Percentiles rank a stretch among this genome's conserved stretches.
phyloP scores from a whole-genome alignment of 108 stramenopile genomes.

The Cylindrotheca fusiformis region DNA sequence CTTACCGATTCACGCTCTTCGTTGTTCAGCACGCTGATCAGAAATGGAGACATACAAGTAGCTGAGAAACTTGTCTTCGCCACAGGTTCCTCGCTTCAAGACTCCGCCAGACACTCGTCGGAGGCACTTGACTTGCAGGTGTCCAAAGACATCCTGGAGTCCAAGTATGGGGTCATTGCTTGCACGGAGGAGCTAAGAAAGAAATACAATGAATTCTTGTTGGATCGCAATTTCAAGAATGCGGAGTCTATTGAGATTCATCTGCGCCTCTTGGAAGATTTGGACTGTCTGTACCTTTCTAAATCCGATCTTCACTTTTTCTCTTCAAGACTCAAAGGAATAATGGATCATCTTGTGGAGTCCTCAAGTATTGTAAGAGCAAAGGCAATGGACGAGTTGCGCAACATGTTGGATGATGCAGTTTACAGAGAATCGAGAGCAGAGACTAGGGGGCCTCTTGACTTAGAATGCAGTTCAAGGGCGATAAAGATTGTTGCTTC shows the following conservation, averaged over 20 bases:
- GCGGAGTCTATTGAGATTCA: background rate
- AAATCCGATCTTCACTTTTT: background rate
- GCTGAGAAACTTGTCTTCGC: background rate
- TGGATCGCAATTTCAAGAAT: background rate
- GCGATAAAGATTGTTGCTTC: too few species aligned
- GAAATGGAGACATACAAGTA: background rate
- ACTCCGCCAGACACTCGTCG: background rate
- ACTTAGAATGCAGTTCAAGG: too few species aligned
- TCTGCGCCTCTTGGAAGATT: background rate
- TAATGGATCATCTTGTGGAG: background rate
- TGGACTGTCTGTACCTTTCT: background rate
- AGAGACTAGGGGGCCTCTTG: too few species aligned
- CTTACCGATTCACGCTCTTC: background rate
- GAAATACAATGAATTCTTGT: background rate
- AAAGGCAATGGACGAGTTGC: background rate
- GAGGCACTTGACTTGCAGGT: background rate
- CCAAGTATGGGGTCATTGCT: background rate
- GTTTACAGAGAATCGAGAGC: too few species aligned
- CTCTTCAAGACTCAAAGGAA: background rate
- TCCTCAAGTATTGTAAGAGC: background rate
- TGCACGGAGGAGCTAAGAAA: background rate
- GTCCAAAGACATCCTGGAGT: background rate
- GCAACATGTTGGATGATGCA: background rate
- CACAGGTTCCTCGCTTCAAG: background rate
- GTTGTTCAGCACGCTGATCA: background rate